phyloP scores from a whole-genome alignment of 2,329 filamentous ascomycete genomes.

The Fusarium oligoseptatum region DNA sequence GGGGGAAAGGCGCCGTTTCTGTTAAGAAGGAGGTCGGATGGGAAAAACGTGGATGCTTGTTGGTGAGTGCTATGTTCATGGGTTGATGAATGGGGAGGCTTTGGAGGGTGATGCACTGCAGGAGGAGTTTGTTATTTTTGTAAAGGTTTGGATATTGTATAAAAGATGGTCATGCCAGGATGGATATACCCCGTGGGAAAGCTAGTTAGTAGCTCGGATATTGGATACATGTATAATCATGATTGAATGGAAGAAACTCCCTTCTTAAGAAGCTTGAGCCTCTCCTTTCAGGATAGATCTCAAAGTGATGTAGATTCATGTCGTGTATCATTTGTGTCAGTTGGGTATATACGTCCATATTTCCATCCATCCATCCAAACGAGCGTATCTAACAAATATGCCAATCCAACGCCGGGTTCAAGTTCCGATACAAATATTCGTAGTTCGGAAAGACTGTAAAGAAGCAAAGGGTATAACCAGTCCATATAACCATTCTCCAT shows the following conservation, averaged over 20 bases:
- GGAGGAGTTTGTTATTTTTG: slow-evolving; percentile 49
- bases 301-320: not conserved
- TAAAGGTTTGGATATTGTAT: slow-evolving; percentile 31
- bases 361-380: slow-evolving; percentile 15
- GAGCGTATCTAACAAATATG: slow-evolving; percentile 19
- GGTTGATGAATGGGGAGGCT: slow-evolving; percentile 54
- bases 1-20: slow-evolving; percentile 52
- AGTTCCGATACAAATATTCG: slow-evolving; percentile 10
- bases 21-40: slow-evolving; percentile 36
- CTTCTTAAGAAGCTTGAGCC: not conserved
- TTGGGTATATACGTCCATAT: not conserved
- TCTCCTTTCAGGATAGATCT: not conserved
- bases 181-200: not conserved
- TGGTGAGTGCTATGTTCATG: slow-evolving; percentile 55
- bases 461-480: slow-evolving; percentile 43
- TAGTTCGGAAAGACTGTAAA: slow-evolving; percentile 32
- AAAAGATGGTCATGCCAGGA: not conserved
- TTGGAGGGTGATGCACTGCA: slow-evolving; percentile 41
- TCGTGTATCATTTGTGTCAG: not conserved
- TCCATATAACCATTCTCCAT: slow-evolving; percentile 5
- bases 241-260: not conserved
- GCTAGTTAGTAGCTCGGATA: not conserved
- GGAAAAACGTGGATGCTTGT: slow-evolving; percentile 46
- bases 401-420: slow-evolving; percentile 32
- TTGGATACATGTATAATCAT: not conserved